A percentile compares a stretch with the other conserved stretches of the same genome.
These are phyloP conservation scores for Novymonas esmeraldas DNA, from an alignment of 208 protist species.

Conservation along the genomic window DNA sequence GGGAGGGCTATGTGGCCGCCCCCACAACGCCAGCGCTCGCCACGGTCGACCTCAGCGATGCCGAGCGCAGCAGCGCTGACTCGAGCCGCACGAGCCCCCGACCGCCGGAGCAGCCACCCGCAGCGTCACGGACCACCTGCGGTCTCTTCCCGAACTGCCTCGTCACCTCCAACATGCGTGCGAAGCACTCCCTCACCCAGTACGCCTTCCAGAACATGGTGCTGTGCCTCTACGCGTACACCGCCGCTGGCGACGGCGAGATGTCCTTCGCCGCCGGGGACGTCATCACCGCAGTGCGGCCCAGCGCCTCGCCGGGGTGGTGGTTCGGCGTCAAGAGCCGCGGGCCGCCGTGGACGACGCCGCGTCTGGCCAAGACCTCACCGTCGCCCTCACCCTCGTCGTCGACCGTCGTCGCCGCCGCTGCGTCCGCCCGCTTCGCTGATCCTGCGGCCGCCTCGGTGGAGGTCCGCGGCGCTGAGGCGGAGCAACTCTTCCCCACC, in stretches of 20 bases:
- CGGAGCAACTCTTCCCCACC: slow-evolving; percentile 57
- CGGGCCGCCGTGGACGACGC: slow-evolving; percentile 19
- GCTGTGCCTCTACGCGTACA: slow-evolving; percentile 67
- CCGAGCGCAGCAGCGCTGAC: slow-evolving; percentile 1
- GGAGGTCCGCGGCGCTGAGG: not conserved
- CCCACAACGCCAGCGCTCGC: slow-evolving; percentile 16
- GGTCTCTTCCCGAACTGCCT: slow-evolving; percentile 72
- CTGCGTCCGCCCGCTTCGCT: slow-evolving; percentile 9
- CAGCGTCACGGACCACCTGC: not conserved
- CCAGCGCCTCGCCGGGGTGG: slow-evolving; percentile 61
- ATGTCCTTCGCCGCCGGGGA: slow-evolving; percentile 60
- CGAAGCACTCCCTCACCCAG: slow-evolving; percentile 16
- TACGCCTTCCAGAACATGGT: slow-evolving; percentile 47
- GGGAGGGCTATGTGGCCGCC: slow-evolving; percentile 73
- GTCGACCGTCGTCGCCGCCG: not conserved
- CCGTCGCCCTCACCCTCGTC: not conserved
- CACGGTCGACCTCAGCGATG: slow-evolving; percentile 2
- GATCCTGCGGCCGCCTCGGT: slow-evolving; percentile 4
- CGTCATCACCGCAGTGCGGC: slow-evolving; percentile 54
- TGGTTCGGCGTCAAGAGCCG: slow-evolving; percentile 66
- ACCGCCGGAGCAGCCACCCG: not conserved
- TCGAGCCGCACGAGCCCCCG: not conserved
- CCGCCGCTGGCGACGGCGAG: slow-evolving; percentile 55
- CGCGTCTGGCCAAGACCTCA: not conserved
- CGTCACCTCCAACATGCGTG: slow-evolving; percentile 52